phyloP scores from a whole-genome alignment of 2,329 filamentous ascomycete species.

The Sporothrix schenckii region DNA sequence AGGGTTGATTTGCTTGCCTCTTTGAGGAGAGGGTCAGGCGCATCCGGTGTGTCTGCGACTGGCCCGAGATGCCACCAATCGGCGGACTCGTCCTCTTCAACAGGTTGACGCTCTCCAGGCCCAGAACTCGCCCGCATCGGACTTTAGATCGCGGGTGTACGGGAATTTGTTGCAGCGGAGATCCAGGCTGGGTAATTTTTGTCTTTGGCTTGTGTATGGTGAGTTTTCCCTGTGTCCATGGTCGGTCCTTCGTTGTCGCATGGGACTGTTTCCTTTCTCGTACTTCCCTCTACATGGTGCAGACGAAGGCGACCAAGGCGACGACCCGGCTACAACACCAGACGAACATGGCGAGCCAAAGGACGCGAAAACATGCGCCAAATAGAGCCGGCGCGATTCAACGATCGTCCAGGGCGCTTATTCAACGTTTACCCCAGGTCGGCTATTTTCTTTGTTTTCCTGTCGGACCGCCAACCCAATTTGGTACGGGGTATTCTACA shows the following conservation, averaged over 20 bases:
- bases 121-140: neutral
- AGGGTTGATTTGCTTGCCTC: neutral
- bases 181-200: neutral
- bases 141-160: neutral
- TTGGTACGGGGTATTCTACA: too few species aligned
- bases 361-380: neutral
- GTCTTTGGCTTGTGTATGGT: too few species aligned
- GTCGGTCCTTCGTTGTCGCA: too few species aligned
- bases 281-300: neutral
- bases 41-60: neutral
- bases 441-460: constrained; percentile 4
- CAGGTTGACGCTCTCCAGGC: constrained; percentile 2
- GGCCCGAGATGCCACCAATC: constrained; percentile 20
- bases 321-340: too few species aligned
- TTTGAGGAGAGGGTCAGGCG: too few species aligned
- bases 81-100: neutral
- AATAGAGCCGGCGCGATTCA: neutral
- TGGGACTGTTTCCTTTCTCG: too few species aligned
- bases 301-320: neutral
- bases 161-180: neutral
- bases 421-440: neutral
- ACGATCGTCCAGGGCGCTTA: constrained; percentile 20
- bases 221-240: too few species aligned
- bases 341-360: too few species aligned
- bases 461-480: neutral